These are phyloP conservation scores for Amborella trichopoda DNA, from an alignment of 164 flowering plant species.

Conservation along the genomic window DNA sequence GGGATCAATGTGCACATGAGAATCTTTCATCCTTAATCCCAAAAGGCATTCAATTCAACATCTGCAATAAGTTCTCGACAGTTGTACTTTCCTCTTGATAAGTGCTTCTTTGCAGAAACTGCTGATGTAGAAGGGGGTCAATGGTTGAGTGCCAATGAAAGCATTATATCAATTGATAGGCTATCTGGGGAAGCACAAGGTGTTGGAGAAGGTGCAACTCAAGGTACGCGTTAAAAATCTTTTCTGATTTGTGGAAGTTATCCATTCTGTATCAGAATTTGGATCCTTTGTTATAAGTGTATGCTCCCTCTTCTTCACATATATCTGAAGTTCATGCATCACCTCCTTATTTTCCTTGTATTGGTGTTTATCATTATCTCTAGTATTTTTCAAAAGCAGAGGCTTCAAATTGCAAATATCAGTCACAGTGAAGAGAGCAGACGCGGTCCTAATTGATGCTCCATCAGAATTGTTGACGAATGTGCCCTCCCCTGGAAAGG, in stretches of 20 bases:
- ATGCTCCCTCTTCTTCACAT: neutral
- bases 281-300: neutral
- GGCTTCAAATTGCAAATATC: slow-evolving; percentile 43
- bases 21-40: too few species aligned
- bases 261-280: neutral
- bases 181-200: slow-evolving; percentile 57
- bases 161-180: slow-evolving; percentile 41
- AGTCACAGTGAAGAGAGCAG: slow-evolving; percentile 36
- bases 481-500: slow-evolving; percentile 54
- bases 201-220: slow-evolving; percentile 50
- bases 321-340: neutral
- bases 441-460: slow-evolving; percentile 38
- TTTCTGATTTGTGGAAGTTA: neutral
- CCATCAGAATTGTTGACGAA: slow-evolving; percentile 58
- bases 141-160: slow-evolving; percentile 59
- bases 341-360: too few species aligned
- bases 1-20: neutral
- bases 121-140: slow-evolving; percentile 27
- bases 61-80: too few species aligned
- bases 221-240: slow-evolving; percentile 26
- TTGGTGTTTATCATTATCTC: too few species aligned
- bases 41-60: too few species aligned
- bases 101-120: slow-evolving; percentile 24
- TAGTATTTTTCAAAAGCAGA: slow-evolving; percentile 41
- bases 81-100: neutral